Conservation (phyloP, 176 grass and related monocot genomes). For the Aechmea fasciata region DNA sequence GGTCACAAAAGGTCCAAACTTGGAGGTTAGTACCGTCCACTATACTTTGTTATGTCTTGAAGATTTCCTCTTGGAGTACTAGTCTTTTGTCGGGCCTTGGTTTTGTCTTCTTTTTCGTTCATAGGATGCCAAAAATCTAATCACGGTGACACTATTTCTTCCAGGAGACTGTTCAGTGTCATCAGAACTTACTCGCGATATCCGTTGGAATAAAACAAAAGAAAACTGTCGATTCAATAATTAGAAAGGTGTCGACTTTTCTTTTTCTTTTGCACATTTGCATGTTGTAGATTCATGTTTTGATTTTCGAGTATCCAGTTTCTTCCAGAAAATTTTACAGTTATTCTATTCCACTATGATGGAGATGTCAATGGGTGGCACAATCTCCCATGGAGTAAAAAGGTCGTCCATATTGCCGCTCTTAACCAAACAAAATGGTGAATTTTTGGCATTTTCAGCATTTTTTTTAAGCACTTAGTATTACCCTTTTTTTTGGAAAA, state of each 20-base stretch:
- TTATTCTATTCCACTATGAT: slow-evolving; percentile 96
- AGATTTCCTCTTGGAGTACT: slow-evolving; percentile 6
- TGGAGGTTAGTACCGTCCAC: slow-evolving; percentile 30
- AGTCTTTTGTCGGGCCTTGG: slow-evolving; percentile 11
- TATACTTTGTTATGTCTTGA: too few relatives aligned
- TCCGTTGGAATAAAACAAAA: slow-evolving; percentile 81
- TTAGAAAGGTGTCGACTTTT: slow-evolving; percentile 51
- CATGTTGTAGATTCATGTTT: slow-evolving; percentile 14
- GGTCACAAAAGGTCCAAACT: slow-evolving; percentile 33
- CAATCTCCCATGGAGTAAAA: slow-evolving; percentile 66
- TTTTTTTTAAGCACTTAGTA: too few relatives aligned
- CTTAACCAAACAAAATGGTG: slow-evolving; percentile 90
- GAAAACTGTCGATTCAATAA: slow-evolving; percentile 63
- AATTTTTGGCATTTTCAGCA: not conserved
- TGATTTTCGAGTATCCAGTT: slow-evolving; percentile 75
- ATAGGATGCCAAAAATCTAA: not conserved
- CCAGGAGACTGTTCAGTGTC: slow-evolving; percentile 32
- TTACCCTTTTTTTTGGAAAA: too few relatives aligned
- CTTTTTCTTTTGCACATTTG: not conserved
- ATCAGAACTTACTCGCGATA: slow-evolving; percentile 60
- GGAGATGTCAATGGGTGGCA: slow-evolving; percentile 86
- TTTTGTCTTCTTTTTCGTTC: slow-evolving; percentile 11
- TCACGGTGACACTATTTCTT: not conserved
- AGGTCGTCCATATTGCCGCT: slow-evolving; percentile 81
- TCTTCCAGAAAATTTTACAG: slow-evolving; percentile 95